A percentile compares a stretch with the other conserved stretches of the same genome.
Evolutionary conservation across 768 basidiomycete genomes (phyloP).

Genomic region (Coprinopsis sp.): DNA sequence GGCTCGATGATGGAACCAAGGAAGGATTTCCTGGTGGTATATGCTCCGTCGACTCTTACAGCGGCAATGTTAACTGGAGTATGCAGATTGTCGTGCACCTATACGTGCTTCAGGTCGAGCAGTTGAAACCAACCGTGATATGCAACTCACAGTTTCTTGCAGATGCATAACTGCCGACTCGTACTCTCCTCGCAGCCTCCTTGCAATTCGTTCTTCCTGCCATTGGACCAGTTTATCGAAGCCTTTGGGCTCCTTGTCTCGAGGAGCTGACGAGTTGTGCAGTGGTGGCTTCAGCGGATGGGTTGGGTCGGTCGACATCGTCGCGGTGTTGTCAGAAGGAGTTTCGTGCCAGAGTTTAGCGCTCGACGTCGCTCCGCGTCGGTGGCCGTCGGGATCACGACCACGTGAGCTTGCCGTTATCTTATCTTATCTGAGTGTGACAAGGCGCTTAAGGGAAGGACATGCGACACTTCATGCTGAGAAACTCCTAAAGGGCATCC

Average conservation of each 20-base stretch:
- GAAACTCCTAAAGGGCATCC: too few species aligned
- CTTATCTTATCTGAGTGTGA: conserved; percentile 7
- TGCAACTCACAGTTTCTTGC: conserved; percentile 51
- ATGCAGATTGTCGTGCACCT: conserved; percentile 68
- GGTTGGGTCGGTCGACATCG: conserved; percentile 10
- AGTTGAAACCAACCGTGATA: neutral
- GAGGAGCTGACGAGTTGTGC: conserved; percentile 47
- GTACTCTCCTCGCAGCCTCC: conserved; percentile 71
- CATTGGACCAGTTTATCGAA: conserved; percentile 58
- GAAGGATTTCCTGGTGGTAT: conserved; percentile 72
- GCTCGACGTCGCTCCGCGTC: neutral
- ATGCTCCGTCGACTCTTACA: conserved; percentile 78
- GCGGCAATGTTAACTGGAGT: conserved; percentile 65
- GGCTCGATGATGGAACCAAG: conserved; percentile 76
- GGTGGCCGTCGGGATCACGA: neutral
- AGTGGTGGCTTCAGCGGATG: conserved; percentile 42
- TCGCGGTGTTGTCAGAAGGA: neutral
- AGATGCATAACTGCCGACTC: conserved; percentile 63
- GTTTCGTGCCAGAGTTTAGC: neutral
- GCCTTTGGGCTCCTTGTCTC: conserved; percentile 53
- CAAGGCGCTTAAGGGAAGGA: too few species aligned
- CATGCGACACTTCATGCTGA: too few species aligned
- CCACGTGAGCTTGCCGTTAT: neutral
- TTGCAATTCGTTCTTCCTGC: conserved; percentile 70
- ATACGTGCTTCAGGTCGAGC: neutral